Evolutionary conservation across 1,284 basidiomycete genomes (phyloP).

Genomic region (Agroathelia rolfsii): DNA sequence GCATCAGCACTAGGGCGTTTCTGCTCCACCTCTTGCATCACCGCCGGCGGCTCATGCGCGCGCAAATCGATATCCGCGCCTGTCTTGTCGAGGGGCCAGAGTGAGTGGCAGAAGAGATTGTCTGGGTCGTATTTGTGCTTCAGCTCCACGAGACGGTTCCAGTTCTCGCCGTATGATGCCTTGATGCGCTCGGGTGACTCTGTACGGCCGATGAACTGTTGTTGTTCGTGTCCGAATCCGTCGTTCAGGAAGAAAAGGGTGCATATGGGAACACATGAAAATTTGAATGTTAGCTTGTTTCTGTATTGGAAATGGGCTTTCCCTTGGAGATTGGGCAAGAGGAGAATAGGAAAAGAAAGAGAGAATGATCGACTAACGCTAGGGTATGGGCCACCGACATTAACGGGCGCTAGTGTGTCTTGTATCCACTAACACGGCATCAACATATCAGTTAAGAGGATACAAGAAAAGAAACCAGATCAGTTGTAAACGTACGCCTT

Average conservation of each 20-base stretch:
- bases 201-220: conserved; percentile 68
- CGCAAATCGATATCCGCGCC: conserved; percentile 38
- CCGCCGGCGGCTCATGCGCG: conserved; percentile 52
- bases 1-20: conserved; percentile 24
- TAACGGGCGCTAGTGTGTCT: conserved; percentile 55
- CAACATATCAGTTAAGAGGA: conserved; percentile 4
- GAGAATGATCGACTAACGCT: conserved; percentile 43
- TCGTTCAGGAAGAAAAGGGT: conserved; percentile 6
- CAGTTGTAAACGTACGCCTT: conserved; percentile 43
- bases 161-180: conserved; percentile 65
- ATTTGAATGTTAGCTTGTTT: too few species aligned
- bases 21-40: too few species aligned
- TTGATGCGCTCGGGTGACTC: conserved; percentile 54
- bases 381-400: conserved; percentile 71
- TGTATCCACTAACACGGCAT: conserved; percentile 57
- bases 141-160: conserved; percentile 54
- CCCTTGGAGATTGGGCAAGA: too few species aligned
- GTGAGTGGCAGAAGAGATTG: conserved; percentile 61
- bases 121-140: conserved; percentile 70
- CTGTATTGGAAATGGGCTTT: too few species aligned
- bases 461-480: conserved; percentile 2
- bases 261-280: conserved; percentile 8
- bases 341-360: neutral
- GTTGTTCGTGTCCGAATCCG: conserved; percentile 10
- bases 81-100: conserved; percentile 63